Percentiles rank a stretch among this genome's conserved stretches.
These are phyloP conservation scores for Niveomyces coronatus DNA, from an alignment of 2,329 filamentous ascomycete species.

Conservation along the genomic window DNA sequence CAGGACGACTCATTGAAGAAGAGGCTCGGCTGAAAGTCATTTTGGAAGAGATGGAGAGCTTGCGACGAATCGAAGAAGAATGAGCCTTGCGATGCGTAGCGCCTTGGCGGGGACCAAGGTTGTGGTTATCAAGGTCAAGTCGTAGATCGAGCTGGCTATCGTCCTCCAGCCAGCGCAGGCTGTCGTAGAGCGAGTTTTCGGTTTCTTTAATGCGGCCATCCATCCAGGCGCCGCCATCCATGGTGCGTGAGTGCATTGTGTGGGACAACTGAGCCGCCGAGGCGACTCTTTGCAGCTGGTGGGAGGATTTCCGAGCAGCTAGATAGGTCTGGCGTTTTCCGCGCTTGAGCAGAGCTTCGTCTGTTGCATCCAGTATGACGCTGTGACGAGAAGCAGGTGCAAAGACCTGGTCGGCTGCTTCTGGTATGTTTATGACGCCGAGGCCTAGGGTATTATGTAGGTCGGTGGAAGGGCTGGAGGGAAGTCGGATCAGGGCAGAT, in stretches of 20 bases:
- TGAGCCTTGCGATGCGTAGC: conserved; percentile 33
- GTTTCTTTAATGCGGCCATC: conserved; percentile 19
- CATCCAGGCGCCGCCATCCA: conserved; percentile 12
- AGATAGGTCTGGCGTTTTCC: conserved; percentile 18
- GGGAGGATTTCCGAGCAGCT: background rate
- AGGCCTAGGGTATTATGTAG: conserved; percentile 2
- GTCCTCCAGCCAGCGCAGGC: conserved; percentile 65
- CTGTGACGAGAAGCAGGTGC: conserved; percentile 16
- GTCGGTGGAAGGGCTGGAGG: conserved; percentile 4
- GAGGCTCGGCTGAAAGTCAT: conserved; percentile 50
- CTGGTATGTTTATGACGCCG: conserved; percentile 2
- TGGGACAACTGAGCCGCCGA: conserved; percentile 10
- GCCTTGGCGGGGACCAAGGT: conserved; percentile 47
- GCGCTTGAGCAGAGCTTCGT: conserved; percentile 17
- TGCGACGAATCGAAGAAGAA: conserved; percentile 56
- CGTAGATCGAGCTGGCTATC: conserved; percentile 59
- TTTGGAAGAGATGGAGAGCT: conserved; percentile 58
- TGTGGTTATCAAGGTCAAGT: conserved; percentile 60
- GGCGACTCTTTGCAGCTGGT: conserved; percentile 5
- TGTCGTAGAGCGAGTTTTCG: conserved; percentile 51
- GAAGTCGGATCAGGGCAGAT: conserved; percentile 7
- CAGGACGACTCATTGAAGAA: conserved; percentile 37
- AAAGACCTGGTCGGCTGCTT: background rate
- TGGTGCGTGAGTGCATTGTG: conserved; percentile 17
- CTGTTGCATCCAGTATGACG: conserved; percentile 25